phyloP scores from a whole-genome alignment of 805 yeast species.

The Scheffersomyces lignosus region DNA sequence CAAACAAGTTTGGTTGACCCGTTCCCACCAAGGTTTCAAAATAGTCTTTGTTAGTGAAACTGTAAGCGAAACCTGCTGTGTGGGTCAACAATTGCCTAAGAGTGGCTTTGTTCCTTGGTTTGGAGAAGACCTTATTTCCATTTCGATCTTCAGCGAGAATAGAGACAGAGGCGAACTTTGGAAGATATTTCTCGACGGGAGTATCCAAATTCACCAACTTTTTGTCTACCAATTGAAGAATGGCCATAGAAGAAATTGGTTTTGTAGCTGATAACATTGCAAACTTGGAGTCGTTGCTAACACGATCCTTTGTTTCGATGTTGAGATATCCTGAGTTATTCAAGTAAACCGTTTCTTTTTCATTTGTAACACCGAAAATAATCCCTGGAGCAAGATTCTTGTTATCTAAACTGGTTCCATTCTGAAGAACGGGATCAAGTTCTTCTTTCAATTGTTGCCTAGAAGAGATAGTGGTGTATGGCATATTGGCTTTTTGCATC shows the following conservation, averaged over 20 bases:
- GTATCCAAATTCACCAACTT: slow-evolving; percentile 32
- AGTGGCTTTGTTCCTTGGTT: slow-evolving; percentile 25
- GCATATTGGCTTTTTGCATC: not conserved
- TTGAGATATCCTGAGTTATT: slow-evolving; percentile 21
- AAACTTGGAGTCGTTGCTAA: slow-evolving; percentile 17
- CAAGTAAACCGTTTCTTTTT: slow-evolving; percentile 22
- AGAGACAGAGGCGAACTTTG: slow-evolving; percentile 25
- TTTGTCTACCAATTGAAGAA: slow-evolving; percentile 32
- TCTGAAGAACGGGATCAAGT: not conserved
- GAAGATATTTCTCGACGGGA: slow-evolving; percentile 36
- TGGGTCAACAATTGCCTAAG: slow-evolving; percentile 29
- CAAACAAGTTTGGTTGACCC: not conserved
- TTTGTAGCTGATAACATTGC: slow-evolving; percentile 32
- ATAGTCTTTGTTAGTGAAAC: slow-evolving; percentile 5
- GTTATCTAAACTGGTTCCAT: not conserved
- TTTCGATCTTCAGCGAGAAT: slow-evolving; percentile 25
- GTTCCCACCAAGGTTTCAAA: not conserved
- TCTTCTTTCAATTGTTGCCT: not conserved
- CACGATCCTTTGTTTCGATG: slow-evolving; percentile 14
- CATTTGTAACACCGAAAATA: slow-evolving; percentile 25
- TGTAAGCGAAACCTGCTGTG: slow-evolving; percentile 28
- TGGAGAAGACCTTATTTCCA: slow-evolving; percentile 18
- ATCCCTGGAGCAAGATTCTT: not conserved
- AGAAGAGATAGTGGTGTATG: not conserved
- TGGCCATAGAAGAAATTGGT: slow-evolving; percentile 34